Base-by-base conservation (phyloP, 2,329 filamentous ascomycete genomes). In the Pleomassaria siparia region DNA sequence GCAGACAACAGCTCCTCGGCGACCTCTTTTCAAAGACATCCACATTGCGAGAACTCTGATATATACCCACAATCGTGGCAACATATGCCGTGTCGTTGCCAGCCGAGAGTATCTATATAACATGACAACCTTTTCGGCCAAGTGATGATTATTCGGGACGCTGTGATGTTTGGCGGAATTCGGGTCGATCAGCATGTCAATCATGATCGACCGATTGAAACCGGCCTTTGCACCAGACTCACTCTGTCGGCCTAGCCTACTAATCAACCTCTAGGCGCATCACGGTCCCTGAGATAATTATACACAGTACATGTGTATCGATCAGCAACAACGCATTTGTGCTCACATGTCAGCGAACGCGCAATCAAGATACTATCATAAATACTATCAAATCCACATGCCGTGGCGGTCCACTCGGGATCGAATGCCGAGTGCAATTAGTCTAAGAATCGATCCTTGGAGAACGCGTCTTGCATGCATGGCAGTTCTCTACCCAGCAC, bases 121-220 rank as follows among this genome's bases (percentile, higher is more conserved):
- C 43, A 49, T 54, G 37, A 54, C 45, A 22, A 52, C 44, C 26
- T 56, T 51, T 9, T 51, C 47, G 7, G 39, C 36, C 6, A 54
- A 37, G n/a, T 51, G 43, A 10, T 39, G 30, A 9, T 26, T 11
- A 37, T 43, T 46, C 9, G 46, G 47, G 8, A 47, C 26, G 9
- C 20, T 28, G 18, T 51, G 45, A n/a, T 46, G 46, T 40, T 52
- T 56, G 5, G 51, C 48, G 1, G 46, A 33, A 5, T 36, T 46
- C 1, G 51, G 42, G 30, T 51, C 47, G 11, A 46, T 24, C 7
- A 56, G 44, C 32, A 44, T 40, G 28, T 56, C 53, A 15, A 55
- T 50, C 11, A 51, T 43, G 16, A 49, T 41, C 10, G 37, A 44
- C 12, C 25, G 25, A 12, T 26, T 12, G 25, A 26, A 26, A 7